Evolutionary conservation across 140 eudicot species (phyloP).

Genomic region (Flaveria floridana): DNA sequence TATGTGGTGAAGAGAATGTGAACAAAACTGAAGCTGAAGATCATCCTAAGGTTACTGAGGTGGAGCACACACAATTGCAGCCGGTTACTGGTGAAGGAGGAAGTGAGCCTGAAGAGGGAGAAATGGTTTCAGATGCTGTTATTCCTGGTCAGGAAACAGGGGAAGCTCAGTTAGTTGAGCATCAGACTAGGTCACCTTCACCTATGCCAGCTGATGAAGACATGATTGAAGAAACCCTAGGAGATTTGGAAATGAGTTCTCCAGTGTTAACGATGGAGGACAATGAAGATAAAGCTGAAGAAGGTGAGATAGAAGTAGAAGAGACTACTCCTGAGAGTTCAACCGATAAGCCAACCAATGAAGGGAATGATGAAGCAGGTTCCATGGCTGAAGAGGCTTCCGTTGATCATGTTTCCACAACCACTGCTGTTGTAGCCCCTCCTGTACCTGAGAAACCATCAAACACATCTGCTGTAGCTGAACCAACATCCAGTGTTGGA

Average conservation of each 20-base stretch:
- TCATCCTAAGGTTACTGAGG: constrained; percentile 32
- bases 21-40: constrained; percentile 47
- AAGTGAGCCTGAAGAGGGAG: constrained; percentile 83
- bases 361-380: constrained; percentile 39
- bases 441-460: constrained; percentile 35
- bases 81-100: constrained; percentile 46
- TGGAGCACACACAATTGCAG: constrained; percentile 52
- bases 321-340: constrained; percentile 44
- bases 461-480: constrained; percentile 34
- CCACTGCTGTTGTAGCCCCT: constrained; percentile 26
- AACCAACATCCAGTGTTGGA: constrained; percentile 26
- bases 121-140: constrained; percentile 45
- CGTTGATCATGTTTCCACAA: constrained; percentile 10
- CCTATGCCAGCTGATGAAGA: constrained; percentile 47
- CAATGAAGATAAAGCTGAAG: constrained; percentile 38
- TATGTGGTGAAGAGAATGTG: constrained; percentile 42
- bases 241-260: constrained; percentile 52
- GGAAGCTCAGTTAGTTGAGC: constrained; percentile 23
- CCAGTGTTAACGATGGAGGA: constrained; percentile 47
- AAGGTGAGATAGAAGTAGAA: constrained; percentile 48
- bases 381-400: constrained; percentile 23
- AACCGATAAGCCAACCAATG: constrained; percentile 39
- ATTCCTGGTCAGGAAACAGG: constrained; percentile 19
- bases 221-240: constrained; percentile 26
- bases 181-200: constrained; percentile 40